Evolutionary conservation across 495 filamentous ascomycete genomes (phyloP), one percentile per base, ranked within the genome.

Genomic region (Hyaloscypha bicolor): DNA sequence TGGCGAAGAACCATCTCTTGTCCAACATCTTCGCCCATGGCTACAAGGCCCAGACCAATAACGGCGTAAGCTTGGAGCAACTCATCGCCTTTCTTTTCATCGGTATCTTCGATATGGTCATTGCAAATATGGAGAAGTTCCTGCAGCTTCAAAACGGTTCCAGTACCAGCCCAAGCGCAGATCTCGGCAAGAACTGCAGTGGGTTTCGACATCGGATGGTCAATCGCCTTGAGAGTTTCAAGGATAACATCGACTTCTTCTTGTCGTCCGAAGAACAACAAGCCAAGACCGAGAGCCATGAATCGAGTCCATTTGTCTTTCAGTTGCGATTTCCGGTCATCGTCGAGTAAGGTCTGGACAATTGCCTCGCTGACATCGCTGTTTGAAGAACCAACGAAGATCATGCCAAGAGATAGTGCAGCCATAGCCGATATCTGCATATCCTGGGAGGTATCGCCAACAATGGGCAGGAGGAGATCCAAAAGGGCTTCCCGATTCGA

Each of bases 221-320:
- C 92, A 57, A 97, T 92, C 9, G 91, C 95, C 79, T 97, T 98
- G 35, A 99, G 84, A 0, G 94, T 96, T 77, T 97, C 95, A 22
- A 97, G 79, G 61, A 97, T 90, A 32, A 97, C 93, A 74, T 99
- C 95, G 19, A 97, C 95, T 76, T 98, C 93, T 75, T 99, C 95
- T 76, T 99, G 96, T 56, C 92, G 88, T 45, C 96, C 96, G 69
- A 98, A 97, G 83, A 90, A 99, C 32, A 99, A 82, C 21, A 99
- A 87, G 3, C 96, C 95, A 63, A 99, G 83, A 66, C 96, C 95
- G 69, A 99, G 87, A 16, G 92, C 92, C 84, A 98, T 90, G 79
- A 99, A 99, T 3, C 94, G 87, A 29, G 93, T 93, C 95, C 95
- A 99, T 78, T 98, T 99, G 76, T 97, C 91, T 71, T 95, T 97